phyloP scores from a whole-genome alignment of 495 filamentous ascomycete genomes.

The Pseudomonodictys pantanalensis region DNA sequence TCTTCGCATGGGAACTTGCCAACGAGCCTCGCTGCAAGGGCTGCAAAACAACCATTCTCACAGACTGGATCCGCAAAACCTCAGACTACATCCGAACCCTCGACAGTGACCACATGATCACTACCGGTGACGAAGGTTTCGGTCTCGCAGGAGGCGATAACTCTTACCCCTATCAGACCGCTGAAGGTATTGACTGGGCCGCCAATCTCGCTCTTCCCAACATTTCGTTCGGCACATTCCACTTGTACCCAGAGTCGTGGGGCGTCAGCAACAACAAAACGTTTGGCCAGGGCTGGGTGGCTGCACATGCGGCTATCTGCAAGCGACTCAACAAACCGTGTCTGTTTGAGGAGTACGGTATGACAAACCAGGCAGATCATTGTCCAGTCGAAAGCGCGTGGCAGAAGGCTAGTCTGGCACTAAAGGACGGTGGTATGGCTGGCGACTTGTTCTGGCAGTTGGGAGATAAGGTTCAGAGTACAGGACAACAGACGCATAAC shows the following conservation, averaged over 20 bases:
- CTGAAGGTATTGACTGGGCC: constrained; percentile 27
- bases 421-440: constrained; percentile 25
- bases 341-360: constrained; percentile 33
- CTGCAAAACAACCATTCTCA: constrained; percentile 57
- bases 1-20: constrained; percentile 70
- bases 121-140: constrained; percentile 60
- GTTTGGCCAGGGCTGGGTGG: constrained; percentile 23
- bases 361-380: constrained; percentile 7
- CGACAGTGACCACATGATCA: constrained; percentile 65
- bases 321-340: constrained; percentile 24
- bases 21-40: constrained; percentile 70
- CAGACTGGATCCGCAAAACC: constrained; percentile 59
- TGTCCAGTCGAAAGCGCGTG: constrained; percentile 26
- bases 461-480: constrained; percentile 30
- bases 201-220: constrained; percentile 25
- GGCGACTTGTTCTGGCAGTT: constrained; percentile 40
- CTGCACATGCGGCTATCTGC: constrained; percentile 24
- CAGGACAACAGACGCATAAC: constrained; percentile 26
- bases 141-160: constrained; percentile 31
- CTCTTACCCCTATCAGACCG: constrained; percentile 22
- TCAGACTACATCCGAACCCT: constrained; percentile 62
- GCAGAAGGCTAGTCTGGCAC: constrained; percentile 28
- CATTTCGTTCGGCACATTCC: constrained; percentile 31
- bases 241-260: constrained; percentile 33
- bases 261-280: constrained; percentile 5